These are phyloP conservation scores for Stemphylium lycopersici DNA, from an alignment of 2,329 filamentous ascomycete genomes.

Conservation along the genomic window DNA sequence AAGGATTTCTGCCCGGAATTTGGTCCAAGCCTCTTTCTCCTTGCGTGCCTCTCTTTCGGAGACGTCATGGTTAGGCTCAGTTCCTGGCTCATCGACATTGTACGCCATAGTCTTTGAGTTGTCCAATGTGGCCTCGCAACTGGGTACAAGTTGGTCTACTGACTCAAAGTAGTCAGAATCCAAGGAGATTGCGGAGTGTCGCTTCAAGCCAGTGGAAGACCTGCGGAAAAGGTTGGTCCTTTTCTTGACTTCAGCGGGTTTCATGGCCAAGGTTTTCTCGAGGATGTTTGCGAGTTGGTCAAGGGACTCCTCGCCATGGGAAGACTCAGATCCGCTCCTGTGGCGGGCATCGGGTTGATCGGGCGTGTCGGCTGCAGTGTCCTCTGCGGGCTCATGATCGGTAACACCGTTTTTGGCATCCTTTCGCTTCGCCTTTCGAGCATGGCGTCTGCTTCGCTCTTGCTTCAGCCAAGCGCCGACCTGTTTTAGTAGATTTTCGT, in stretches of 20 bases:
- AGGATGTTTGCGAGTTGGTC: slow-evolving; percentile 82
- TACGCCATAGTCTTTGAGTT: slow-evolving; percentile 89
- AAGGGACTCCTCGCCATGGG: slow-evolving; percentile 71
- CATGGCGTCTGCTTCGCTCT: slow-evolving; percentile 72
- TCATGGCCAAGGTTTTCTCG: slow-evolving; percentile 65
- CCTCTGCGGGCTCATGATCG: slow-evolving; percentile 5
- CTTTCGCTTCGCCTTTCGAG: slow-evolving; percentile 58
- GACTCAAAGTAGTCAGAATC: slow-evolving; percentile 85
- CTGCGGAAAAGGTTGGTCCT: slow-evolving; percentile 34
- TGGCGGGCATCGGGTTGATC: slow-evolving; percentile 41
- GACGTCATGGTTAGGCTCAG: slow-evolving; percentile 52
- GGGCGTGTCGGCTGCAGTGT: slow-evolving; percentile 7
- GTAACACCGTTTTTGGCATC: slow-evolving; percentile 53
- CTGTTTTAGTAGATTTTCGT: slow-evolving; percentile 66
- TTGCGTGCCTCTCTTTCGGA: slow-evolving; percentile 59
- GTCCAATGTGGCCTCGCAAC: slow-evolving; percentile 83
- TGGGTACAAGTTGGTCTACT: slow-evolving; percentile 79
- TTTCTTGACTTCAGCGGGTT: slow-evolving; percentile 41
- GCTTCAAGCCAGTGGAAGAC: slow-evolving; percentile 45
- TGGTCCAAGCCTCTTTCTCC: slow-evolving; percentile 78
- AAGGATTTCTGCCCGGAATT: slow-evolving; percentile 91
- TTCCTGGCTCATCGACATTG: slow-evolving; percentile 62
- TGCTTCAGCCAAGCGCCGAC: slow-evolving; percentile 83
- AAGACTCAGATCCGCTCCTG: slow-evolving; percentile 64
- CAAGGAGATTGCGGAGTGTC: slow-evolving; percentile 66